Base-by-base conservation (phyloP, 139 green algal species). In the Monoraphidium neglectum region DNA sequence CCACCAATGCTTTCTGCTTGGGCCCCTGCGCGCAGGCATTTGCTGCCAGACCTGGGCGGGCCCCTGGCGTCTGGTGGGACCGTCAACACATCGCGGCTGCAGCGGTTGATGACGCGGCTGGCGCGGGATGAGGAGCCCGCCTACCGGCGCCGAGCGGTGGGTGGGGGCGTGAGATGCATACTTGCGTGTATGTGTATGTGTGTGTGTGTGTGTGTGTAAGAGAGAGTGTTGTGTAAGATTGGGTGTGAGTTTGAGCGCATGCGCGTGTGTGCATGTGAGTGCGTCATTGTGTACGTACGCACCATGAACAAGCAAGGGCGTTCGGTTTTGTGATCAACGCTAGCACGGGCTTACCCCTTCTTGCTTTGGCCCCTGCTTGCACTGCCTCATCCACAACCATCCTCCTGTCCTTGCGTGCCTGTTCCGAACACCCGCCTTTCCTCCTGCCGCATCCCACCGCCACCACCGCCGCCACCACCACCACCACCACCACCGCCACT, bases 41-140 rank as follows among this genome's bases (percentile, higher is more conserved):
- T 90, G 69, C 87, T 95, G 60, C 59, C 76, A 4, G 46, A 83
- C 5, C 72, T 93, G 59, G 88, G 83, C 2, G 86, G 85, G 5
- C 90, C 90, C 75, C 76, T 96, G 30, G 92, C 77, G 10, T 63
- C 30, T 59, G 59, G 46, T n/a, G 79, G 83, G n/a, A 49, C 68
- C 46, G 54, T 93, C 26, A 87, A 92, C 74, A 26, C 65, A 4
- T 70, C 70, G 33, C 70, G 81, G 18, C 80, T 93, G 62, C 65
- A 72, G 24, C 64, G 74, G 59, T 63, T 93, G 54, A 67, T 93
- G 24, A 18, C 76, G n/a, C 68, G 63, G 28, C 78, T 93, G 66
- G 86, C 77, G 2, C 47, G 67, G 26, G 79, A 89, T 76, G 89
- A 93, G 67, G 78, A 90, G 70, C 62, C 66, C 13, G 81, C 88